phyloP scores from a whole-genome alignment of 306 rosid species.

The Prunus mume region DNA sequence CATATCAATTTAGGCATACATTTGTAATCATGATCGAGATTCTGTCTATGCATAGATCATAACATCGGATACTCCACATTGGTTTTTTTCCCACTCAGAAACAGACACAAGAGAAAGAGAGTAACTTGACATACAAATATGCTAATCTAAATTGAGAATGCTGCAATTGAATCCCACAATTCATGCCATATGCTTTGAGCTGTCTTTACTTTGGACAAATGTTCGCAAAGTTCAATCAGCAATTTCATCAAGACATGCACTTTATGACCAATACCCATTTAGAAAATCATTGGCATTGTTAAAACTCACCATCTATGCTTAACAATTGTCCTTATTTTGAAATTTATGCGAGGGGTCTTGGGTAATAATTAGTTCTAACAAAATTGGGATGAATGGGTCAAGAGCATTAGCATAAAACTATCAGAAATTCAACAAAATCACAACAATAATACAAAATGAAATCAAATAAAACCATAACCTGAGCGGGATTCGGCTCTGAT shows the following conservation, averaged over 20 bases:
- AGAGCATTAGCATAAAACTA: neutral
- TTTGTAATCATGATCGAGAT: neutral
- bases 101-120: neutral
- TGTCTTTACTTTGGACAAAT: neutral
- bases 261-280: neutral
- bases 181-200: neutral
- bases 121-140: neutral
- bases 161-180: neutral
- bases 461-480: slow-evolving; percentile 2
- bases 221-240: neutral
- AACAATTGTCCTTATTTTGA: neutral
- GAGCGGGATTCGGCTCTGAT: slow-evolving; percentile 26
- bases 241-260: neutral
- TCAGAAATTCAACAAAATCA: neutral
- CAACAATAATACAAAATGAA: neutral
- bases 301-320: neutral
- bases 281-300: neutral
- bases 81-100: neutral
- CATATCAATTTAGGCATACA: too few relatives aligned
- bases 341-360: neutral
- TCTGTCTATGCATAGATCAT: neutral
- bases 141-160: neutral
- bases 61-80: neutral
- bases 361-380: neutral
- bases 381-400: neutral